A percentile compares a stretch with the other conserved stretches of the same genome.
phyloP scores from a whole-genome alignment of 306 rosid genomes.

The Alnus glutinosa region DNA sequence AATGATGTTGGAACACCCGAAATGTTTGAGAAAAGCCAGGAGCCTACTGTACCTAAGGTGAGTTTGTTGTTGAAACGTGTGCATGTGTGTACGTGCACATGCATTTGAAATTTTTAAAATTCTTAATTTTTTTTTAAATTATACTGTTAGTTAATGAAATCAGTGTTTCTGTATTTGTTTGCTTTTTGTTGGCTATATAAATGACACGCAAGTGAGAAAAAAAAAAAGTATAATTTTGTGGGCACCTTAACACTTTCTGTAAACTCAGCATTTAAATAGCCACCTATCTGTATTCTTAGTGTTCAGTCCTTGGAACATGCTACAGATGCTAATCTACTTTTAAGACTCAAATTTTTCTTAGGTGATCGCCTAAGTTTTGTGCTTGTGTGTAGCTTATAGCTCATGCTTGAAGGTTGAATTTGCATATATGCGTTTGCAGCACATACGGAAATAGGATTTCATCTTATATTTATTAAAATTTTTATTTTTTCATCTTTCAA shows the following conservation, averaged over 20 bases:
- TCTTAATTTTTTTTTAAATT: background rate
- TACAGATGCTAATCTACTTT: background rate
- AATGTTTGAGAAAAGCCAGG: slow-evolving; percentile 44
- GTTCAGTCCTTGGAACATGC: slow-evolving; percentile 7
- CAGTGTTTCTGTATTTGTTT: background rate
- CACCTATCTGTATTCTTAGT: background rate
- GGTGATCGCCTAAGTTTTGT: background rate
- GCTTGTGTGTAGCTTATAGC: background rate
- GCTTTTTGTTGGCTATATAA: background rate
- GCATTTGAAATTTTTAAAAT: background rate
- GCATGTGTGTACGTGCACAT: background rate
- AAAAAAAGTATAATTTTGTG: background rate
- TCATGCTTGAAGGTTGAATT: background rate
- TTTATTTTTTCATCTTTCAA: background rate
- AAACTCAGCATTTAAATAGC: slow-evolving; percentile 7
- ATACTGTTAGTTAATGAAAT: background rate
- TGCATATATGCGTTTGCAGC: background rate
- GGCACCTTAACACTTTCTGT: background rate
- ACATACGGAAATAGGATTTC: background rate
- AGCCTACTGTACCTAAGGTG: slow-evolving; percentile 46
- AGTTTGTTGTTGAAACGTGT: slow-evolving; percentile 5
- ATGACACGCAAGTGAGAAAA: background rate
- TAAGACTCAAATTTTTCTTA: background rate
- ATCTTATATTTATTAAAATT: too few relatives aligned
- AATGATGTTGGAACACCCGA: slow-evolving; percentile 35